phyloP scores from a whole-genome alignment of 768 basidiomycete species.

The Leccinum boreale region DNA sequence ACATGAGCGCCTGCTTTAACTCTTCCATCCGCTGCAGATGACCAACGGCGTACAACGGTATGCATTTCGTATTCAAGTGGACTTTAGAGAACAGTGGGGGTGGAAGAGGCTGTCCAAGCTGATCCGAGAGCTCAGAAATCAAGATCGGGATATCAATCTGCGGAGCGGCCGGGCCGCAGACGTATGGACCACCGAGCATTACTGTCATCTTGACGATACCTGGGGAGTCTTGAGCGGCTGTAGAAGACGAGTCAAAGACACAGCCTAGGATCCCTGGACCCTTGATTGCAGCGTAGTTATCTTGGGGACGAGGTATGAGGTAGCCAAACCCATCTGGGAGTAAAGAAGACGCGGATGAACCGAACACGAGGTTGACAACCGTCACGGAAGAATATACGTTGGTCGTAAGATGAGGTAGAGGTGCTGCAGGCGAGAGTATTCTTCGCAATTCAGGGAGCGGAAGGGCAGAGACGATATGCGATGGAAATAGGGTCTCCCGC shows the following conservation, averaged over 20 bases:
- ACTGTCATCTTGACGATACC: slow-evolving; percentile 77
- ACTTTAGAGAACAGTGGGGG: slow-evolving; percentile 52
- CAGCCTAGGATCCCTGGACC: slow-evolving; percentile 68
- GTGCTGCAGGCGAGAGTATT: slow-evolving; percentile 38
- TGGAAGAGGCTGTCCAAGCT: slow-evolving; percentile 48
- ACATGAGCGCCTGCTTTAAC: slow-evolving; percentile 42
- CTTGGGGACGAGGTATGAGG: slow-evolving; percentile 76
- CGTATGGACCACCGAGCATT: slow-evolving; percentile 86
- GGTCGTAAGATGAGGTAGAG: slow-evolving; percentile 61
- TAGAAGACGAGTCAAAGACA: slow-evolving; percentile 84
- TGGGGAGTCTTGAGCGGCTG: slow-evolving; percentile 53
- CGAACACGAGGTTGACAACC: slow-evolving; percentile 88
- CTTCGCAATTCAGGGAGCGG: slow-evolving; percentile 53
- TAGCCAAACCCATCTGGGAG: slow-evolving; percentile 93
- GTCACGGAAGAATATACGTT: slow-evolving; percentile 78
- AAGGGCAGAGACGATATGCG: slow-evolving; percentile 77
- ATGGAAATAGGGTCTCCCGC: slow-evolving; percentile 38
- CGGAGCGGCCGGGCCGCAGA: slow-evolving; percentile 7
- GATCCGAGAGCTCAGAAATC: slow-evolving; percentile 37
- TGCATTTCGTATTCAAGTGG: slow-evolving; percentile 61
- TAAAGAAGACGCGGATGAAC: slow-evolving; percentile 43
- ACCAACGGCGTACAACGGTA: slow-evolving; percentile 73
- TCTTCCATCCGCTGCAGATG: slow-evolving; percentile 69
- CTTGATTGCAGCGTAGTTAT: slow-evolving; percentile 43
- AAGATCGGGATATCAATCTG: slow-evolving; percentile 24